Base-by-base conservation (phyloP, 2,329 filamentous ascomycete species). In the Aspergillus fumigatiaffinis region DNA sequence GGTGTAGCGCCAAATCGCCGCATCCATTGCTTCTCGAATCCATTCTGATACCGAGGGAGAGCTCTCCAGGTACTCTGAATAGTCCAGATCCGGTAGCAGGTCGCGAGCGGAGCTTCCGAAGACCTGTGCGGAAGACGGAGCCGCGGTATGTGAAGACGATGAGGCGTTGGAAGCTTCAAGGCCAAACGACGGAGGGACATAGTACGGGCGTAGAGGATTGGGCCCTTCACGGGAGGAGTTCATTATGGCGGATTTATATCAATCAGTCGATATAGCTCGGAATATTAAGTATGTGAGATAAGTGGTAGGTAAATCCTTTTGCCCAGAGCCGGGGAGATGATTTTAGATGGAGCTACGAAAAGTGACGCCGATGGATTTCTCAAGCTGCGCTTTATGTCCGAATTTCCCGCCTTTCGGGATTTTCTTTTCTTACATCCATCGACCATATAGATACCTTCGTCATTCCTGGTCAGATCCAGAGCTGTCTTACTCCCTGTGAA, bases 1-100 rank as follows among this genome's bases (percentile, higher is more conserved):
- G 14, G 88, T 89, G 77, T 99, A 99, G 71, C 94, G 93, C 87
- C 92, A 95, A 73, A 96, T 72, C 63, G 94, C 85, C 72, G 92
- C 88, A 71, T 97, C 92, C 50, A 96, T 71, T 59, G 96, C 78
- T 61, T 88, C 87, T 71, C 89, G 90, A 47, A 88, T 80, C 62
- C 89, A 89, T 65, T 90, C 88, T 10, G 91, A 82, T 28, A 87
- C 82, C 0, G 90, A 90, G 0, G 89, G 90, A 28, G 89, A 90
- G 23, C 84, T 80, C 57, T 95, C 91, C 23, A 96, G 79, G 73
- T 95, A 95, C 65, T 92, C 90, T 64, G 90, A 89, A 80, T 96
- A 96, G 77, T 97, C 93, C 62, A 97, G 82, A 71, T 97, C 93
- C 53, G 88, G 87, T 60, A 97, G 87, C 59, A 96, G 88, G 72